Percentiles rank a stretch among this genome's conserved stretches.
Evolutionary conservation across 352 stramenopile species (phyloP).

Genomic region (Phytophthora fragariaefolia): DNA sequence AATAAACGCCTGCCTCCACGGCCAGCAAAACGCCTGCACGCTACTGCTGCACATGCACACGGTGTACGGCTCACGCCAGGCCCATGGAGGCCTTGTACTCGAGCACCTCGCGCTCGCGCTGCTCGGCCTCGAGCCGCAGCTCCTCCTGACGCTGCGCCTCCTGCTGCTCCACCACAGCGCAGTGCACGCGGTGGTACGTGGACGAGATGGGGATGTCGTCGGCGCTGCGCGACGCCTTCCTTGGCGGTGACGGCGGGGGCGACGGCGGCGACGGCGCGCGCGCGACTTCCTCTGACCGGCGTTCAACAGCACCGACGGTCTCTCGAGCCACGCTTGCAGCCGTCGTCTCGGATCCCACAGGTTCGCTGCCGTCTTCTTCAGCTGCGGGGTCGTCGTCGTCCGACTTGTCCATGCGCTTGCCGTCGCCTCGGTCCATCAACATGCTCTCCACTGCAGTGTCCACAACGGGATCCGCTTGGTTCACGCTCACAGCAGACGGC

Average conservation of each 20-base stretch:
- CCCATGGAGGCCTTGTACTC: constrained; percentile 68
- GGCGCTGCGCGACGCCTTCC: constrained; percentile 36
- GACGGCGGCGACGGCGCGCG: constrained; percentile 11
- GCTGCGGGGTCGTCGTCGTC: constrained; percentile 36
- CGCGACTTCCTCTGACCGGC: constrained; percentile 7
- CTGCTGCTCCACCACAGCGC: constrained; percentile 57
- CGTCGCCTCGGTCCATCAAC: constrained; percentile 49
- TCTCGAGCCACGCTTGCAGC: not conserved
- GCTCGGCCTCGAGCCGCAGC: constrained; percentile 53
- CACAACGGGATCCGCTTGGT: constrained; percentile 11
- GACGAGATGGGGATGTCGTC: constrained; percentile 80
- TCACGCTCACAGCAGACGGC: constrained; percentile 2
- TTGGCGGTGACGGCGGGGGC: constrained; percentile 6
- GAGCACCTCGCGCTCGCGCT: constrained; percentile 56
- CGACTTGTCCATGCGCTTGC: constrained; percentile 32
- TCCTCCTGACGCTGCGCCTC: constrained; percentile 53
- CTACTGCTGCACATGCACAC: not conserved
- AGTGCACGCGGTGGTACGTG: constrained; percentile 78
- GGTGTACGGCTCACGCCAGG: not conserved
- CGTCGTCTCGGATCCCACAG: not conserved
- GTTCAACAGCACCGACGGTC: not conserved
- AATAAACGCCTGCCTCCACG: constrained; percentile 12
- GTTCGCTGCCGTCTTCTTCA: constrained; percentile 18
- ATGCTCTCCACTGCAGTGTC: constrained; percentile 28
- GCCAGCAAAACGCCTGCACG: not conserved